phyloP scores from a whole-genome alignment of 352 stramenopile genomes.

The Globisporangium megalacanthum region DNA sequence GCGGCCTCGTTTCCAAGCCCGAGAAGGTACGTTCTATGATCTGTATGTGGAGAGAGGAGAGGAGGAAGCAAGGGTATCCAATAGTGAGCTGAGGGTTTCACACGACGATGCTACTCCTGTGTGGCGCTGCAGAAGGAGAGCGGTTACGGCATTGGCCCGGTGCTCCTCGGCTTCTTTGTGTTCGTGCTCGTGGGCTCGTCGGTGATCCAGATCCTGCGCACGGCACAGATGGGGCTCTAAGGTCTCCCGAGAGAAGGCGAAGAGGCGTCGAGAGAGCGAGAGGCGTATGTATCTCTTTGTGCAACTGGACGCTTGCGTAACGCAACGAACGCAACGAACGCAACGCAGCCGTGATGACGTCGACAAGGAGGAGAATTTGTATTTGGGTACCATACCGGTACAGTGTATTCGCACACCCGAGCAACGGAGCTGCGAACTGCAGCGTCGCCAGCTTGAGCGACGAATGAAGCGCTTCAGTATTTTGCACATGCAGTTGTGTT shows the following conservation, averaged over 20 bases:
- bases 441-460: background rate
- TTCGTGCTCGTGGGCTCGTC: conserved; percentile 86
- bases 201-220: conserved; percentile 81
- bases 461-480: background rate
- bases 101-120: too few species aligned
- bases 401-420: too few species aligned
- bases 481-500: too few species aligned
- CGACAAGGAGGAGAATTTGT: background rate
- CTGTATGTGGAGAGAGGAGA: too few species aligned
- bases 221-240: conserved; percentile 71
- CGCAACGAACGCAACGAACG: too few species aligned
- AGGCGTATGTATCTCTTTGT: background rate
- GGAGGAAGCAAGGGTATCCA: too few species aligned
- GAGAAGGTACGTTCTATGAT: conserved; percentile 46
- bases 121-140: conserved; percentile 41
- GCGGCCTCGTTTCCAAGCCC: conserved; percentile 66
- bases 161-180: conserved; percentile 83
- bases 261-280: background rate
- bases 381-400: background rate
- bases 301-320: too few species aligned
- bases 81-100: too few species aligned
- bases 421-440: background rate
- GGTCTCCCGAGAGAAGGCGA: conserved; percentile 5
- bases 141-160: conserved; percentile 67
- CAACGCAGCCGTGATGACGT: too few species aligned